Evolutionary conservation across 495 filamentous ascomycete genomes (phyloP).

Genomic region (Trichoderma reesei): DNA sequence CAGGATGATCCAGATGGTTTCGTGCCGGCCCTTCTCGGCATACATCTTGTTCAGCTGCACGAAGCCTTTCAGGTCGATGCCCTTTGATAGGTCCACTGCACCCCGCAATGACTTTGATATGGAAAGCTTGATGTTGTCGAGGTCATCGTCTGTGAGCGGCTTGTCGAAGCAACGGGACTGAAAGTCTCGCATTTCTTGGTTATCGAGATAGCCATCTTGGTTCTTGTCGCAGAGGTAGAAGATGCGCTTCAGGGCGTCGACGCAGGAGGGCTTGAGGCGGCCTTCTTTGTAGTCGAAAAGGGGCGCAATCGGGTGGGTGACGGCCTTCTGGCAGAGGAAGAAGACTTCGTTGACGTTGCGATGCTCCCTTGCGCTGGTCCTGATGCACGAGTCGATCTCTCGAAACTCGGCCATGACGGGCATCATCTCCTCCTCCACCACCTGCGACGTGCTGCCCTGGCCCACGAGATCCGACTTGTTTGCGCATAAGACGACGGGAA

Average conservation of each 20-base stretch:
- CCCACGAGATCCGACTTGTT: conserved; percentile 85
- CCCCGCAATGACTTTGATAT: conserved; percentile 57
- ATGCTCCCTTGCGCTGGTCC: conserved; percentile 88
- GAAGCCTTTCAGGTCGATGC: conserved; percentile 74
- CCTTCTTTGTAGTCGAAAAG: conserved; percentile 93
- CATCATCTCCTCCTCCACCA: conserved; percentile 94
- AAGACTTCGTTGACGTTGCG: conserved; percentile 95
- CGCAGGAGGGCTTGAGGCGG: conserved; percentile 75
- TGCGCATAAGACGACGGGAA: conserved; percentile 93
- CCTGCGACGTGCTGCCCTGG: conserved; percentile 55
- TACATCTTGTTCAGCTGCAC: conserved; percentile 88
- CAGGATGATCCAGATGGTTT: conserved; percentile 94
- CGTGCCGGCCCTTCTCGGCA: conserved; percentile 94
- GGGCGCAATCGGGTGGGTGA: conserved; percentile 93
- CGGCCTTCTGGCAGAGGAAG: conserved; percentile 96
- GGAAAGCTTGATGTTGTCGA: conserved; percentile 78
- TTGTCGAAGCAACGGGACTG: conserved; percentile 88
- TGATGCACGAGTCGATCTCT: conserved; percentile 95
- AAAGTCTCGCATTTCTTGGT: conserved; percentile 82
- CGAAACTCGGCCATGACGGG: conserved; percentile 98
- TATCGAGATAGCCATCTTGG: conserved; percentile 87
- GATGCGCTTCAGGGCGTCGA: conserved; percentile 74
- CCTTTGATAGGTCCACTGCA: conserved; percentile 48
- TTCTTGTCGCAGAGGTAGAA: conserved; percentile 96
- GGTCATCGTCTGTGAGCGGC: conserved; percentile 62